Conservation (phyloP, 306 rosid genomes). For the Hippophae gyantsensis region DNA sequence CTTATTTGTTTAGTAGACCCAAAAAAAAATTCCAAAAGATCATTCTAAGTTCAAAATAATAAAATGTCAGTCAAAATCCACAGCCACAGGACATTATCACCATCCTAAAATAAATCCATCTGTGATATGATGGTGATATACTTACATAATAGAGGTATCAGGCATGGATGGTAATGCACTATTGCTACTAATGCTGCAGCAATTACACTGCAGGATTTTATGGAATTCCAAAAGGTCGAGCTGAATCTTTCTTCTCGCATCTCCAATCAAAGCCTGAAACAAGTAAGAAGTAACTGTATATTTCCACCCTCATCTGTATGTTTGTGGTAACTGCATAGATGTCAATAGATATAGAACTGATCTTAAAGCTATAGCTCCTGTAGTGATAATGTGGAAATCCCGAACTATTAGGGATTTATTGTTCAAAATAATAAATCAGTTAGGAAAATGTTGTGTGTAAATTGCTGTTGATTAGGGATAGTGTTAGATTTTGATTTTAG, state of each 20-base stretch:
- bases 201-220: constrained; percentile 56
- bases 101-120: neutral
- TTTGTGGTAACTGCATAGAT: neutral
- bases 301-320: neutral
- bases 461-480: too few relatives aligned
- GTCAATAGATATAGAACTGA: neutral
- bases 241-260: constrained; percentile 85
- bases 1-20: too few relatives aligned
- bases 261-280: constrained; percentile 68
- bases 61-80: neutral
- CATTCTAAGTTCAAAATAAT: neutral
- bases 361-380: too few relatives aligned
- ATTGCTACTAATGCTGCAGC: constrained; percentile 55
- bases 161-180: constrained; percentile 54
- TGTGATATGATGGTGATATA: constrained; percentile 5
- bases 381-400: too few relatives aligned
- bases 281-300: constrained; percentile 2
- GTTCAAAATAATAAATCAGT: too few relatives aligned
- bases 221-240: constrained; percentile 73
- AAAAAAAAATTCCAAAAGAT: too few relatives aligned
- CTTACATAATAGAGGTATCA: constrained; percentile 88
- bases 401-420: too few relatives aligned
- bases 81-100: neutral
- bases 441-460: too few relatives aligned
- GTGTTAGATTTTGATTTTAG: too few relatives aligned